A percentile compares a stretch with the other conserved stretches of the same genome.
Conservation (phyloP, 805 yeast genomes). For the Blastobotrys robertii region DNA sequence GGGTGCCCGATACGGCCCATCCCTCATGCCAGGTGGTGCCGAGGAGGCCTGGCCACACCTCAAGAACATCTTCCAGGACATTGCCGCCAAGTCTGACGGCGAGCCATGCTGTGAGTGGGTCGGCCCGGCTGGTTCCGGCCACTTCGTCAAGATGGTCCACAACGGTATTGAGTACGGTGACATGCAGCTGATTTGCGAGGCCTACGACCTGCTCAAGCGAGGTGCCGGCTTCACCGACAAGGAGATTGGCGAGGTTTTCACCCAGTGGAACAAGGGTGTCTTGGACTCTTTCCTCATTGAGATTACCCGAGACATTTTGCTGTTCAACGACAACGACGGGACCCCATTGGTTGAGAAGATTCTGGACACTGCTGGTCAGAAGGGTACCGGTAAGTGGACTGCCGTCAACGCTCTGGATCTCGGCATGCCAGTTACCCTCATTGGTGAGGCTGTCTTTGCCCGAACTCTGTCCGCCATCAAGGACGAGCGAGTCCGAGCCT, state of each 20-base stretch:
- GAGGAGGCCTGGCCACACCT: slow-evolving; percentile 98
- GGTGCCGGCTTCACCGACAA: slow-evolving; percentile 81
- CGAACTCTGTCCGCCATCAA: slow-evolving; percentile 93
- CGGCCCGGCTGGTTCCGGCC: slow-evolving; percentile 98
- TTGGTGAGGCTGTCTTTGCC: slow-evolving; percentile 97
- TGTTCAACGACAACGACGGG: slow-evolving; percentile 82
- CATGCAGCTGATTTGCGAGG: slow-evolving; percentile 98
- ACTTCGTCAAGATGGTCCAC: slow-evolving; percentile 98
- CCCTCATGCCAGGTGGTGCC: slow-evolving; percentile 99
- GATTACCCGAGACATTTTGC: slow-evolving; percentile 90
- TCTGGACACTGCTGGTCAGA: slow-evolving; percentile 95
- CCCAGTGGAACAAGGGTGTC: slow-evolving; percentile 94
- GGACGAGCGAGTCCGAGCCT: slow-evolving; percentile 81
- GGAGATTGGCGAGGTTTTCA: slow-evolving; percentile 89
- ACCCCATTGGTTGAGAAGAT: slow-evolving; percentile 93
- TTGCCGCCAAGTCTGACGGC: slow-evolving; percentile 93
- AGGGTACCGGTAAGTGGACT: slow-evolving; percentile 99
- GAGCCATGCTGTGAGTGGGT: slow-evolving; percentile 99
- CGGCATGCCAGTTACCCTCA: slow-evolving; percentile 96
- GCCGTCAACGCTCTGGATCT: slow-evolving; percentile 95
- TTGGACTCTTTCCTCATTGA: slow-evolving; percentile 94
- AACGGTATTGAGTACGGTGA: slow-evolving; percentile 99
- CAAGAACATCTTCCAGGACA: slow-evolving; percentile 91
- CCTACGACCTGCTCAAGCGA: slow-evolving; percentile 92
- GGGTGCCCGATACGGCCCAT: slow-evolving; percentile 99